Percentiles rank a stretch among this genome's conserved stretches.
Evolutionary conservation across 2,329 filamentous ascomycete genomes (phyloP).

Genomic region (Conoideocrella luteorostrata): DNA sequence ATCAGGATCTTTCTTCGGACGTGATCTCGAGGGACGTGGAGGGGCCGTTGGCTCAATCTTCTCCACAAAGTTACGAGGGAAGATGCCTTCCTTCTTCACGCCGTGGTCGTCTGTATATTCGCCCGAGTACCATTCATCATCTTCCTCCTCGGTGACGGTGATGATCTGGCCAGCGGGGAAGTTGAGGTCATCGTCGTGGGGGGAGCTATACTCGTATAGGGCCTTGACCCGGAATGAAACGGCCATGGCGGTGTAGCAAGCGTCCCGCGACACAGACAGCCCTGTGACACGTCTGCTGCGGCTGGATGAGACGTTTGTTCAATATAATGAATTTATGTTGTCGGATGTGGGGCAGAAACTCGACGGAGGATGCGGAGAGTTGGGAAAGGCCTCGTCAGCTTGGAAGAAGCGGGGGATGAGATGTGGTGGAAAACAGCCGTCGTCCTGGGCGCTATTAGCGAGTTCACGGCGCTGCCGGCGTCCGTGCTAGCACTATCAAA

Average conservation of each 20-base stretch:
- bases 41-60: constrained; percentile 88
- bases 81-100: constrained; percentile 73
- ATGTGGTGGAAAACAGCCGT: neutral
- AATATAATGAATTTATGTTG: constrained; percentile 1
- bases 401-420: constrained; percentile 11
- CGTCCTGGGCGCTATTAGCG: neutral
- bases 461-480: neutral
- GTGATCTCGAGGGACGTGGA: constrained; percentile 71
- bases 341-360: constrained; percentile 6
- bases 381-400: constrained; percentile 11
- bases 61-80: constrained; percentile 96
- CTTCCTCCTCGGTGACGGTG: constrained; percentile 86
- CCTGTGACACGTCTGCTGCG: constrained; percentile 11
- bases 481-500: neutral
- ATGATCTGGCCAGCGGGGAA: constrained; percentile 85
- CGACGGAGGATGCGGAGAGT: constrained; percentile 2
- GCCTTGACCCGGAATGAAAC: constrained; percentile 90
- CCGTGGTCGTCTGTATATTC: constrained; percentile 77
- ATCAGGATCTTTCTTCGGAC: constrained; percentile 54
- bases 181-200: constrained; percentile 89
- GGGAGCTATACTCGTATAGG: constrained; percentile 87
- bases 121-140: constrained; percentile 88
- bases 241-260: constrained; percentile 51
- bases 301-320: constrained; percentile 6
- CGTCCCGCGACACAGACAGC: constrained; percentile 7